Conservation (phyloP, 208 protist genomes). For the Trypanosoma melophagium region DNA sequence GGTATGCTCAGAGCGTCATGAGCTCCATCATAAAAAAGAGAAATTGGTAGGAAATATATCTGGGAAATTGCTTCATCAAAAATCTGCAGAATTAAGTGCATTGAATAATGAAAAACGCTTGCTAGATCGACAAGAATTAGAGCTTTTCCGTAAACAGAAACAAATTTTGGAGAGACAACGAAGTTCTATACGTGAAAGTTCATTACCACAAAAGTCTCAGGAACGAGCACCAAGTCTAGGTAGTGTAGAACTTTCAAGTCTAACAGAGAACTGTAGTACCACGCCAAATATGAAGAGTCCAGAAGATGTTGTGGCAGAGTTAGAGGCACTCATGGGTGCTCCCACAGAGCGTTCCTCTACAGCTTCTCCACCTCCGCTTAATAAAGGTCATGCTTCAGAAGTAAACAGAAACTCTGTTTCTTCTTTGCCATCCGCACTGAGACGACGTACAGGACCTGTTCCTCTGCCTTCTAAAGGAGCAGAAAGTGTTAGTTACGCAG, state of each 20-base stretch:
- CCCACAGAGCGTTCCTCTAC: conserved; percentile 5
- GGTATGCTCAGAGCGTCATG: neutral
- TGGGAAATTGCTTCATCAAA: neutral
- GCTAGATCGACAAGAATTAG: neutral
- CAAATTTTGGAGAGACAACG: neutral
- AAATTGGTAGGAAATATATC: neutral
- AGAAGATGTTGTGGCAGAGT: conserved; percentile 17
- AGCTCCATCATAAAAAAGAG: neutral
- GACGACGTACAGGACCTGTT: neutral
- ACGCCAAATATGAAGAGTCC: neutral
- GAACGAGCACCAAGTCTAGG: conserved; percentile 6
- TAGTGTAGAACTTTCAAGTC: conserved; percentile 22
- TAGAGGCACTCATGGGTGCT: conserved; percentile 14
- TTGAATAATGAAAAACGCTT: neutral
- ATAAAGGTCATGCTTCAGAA: neutral
- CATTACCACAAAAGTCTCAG: neutral
- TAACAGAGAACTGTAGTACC: conserved; percentile 14
- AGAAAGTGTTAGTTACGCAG: too few relatives aligned
- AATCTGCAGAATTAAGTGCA: neutral
- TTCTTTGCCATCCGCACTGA: conserved; percentile 4
- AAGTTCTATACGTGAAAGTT: neutral
- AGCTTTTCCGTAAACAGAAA: neutral
- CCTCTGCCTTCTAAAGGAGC: neutral
- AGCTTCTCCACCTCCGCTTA: conserved; percentile 1
- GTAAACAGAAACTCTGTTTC: neutral